Evolutionary conservation across 495 filamentous ascomycete species (phyloP).

Genomic region (Talaromyces thailandensis): DNA sequence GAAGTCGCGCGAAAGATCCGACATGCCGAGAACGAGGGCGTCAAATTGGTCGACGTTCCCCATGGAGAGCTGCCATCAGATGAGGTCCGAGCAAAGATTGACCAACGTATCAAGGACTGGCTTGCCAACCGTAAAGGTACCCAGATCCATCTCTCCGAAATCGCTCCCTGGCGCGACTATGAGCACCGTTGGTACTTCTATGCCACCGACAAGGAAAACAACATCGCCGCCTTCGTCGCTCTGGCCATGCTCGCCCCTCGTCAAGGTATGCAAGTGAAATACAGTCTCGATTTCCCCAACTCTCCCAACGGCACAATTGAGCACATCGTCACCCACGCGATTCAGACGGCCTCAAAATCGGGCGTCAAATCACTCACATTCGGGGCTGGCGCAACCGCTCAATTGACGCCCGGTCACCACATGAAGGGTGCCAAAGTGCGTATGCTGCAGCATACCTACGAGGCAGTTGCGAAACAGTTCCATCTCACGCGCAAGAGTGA

Average conservation of each 20-base stretch:
- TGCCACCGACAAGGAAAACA: conserved; percentile 55
- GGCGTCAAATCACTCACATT: conserved; percentile 67
- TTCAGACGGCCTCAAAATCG: conserved; percentile 52
- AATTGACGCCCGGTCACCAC: conserved; percentile 64
- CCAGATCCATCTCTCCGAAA: conserved; percentile 79
- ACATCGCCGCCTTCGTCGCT: conserved; percentile 62
- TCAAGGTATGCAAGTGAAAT: conserved; percentile 84
- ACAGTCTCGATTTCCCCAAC: conserved; percentile 74
- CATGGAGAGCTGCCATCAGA: conserved; percentile 53
- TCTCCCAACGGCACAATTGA: conserved; percentile 75
- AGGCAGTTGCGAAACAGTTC: conserved; percentile 66
- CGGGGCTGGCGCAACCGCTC: conserved; percentile 61
- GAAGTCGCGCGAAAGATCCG: conserved; percentile 63
- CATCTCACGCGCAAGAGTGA: conserved; percentile 75
- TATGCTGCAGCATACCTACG: conserved; percentile 68
- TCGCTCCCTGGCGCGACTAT: conserved; percentile 70
- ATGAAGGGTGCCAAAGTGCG: conserved; percentile 62
- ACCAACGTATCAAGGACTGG: conserved; percentile 70
- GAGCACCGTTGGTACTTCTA: conserved; percentile 77
- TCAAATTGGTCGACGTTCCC: conserved; percentile 59
- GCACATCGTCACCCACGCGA: conserved; percentile 64
- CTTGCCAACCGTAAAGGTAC: conserved; percentile 66
- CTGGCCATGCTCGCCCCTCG: conserved; percentile 64
- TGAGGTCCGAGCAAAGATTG: conserved; percentile 53
- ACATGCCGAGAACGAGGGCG: conserved; percentile 67